Evolutionary conservation across 495 filamentous ascomycete genomes (phyloP).

Genomic region (Xylaria grammica): DNA sequence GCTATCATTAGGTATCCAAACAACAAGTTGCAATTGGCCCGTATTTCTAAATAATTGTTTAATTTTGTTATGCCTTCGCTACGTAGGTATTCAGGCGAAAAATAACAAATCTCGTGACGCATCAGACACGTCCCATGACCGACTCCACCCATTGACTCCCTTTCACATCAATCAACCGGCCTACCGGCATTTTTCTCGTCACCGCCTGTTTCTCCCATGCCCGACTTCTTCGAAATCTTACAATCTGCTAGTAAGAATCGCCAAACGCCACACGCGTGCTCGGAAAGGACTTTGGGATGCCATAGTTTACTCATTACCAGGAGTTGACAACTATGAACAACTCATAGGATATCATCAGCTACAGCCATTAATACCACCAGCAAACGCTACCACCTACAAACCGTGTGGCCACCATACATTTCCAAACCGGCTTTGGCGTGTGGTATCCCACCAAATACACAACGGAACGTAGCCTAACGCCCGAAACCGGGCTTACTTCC

Average conservation of each 20-base stretch:
- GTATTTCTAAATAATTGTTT: too few relatives aligned
- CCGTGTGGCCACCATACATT: background rate
- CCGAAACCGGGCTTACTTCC: background rate
- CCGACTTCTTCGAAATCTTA: background rate
- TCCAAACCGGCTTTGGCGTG: background rate
- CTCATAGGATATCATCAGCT: background rate
- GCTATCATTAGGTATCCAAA: too few relatives aligned
- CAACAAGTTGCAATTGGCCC: too few relatives aligned
- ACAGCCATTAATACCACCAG: background rate
- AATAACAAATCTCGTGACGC: conserved; percentile 17
- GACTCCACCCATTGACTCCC: conserved; percentile 1
- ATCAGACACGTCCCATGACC: conserved; percentile 17
- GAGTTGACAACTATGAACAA: background rate
- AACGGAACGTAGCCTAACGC: background rate
- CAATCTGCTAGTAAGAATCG: background rate
- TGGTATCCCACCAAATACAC: background rate
- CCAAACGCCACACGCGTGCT: background rate
- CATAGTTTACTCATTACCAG: background rate
- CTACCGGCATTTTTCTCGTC: background rate
- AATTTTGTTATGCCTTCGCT: background rate
- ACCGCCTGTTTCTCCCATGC: conserved; percentile 13
- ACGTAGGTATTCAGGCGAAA: background rate
- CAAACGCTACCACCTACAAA: background rate
- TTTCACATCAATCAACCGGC: background rate
- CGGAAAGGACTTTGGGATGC: background rate